Conservation (phyloP, 148 eudicot genomes). For the Heliosperma pusillum region DNA sequence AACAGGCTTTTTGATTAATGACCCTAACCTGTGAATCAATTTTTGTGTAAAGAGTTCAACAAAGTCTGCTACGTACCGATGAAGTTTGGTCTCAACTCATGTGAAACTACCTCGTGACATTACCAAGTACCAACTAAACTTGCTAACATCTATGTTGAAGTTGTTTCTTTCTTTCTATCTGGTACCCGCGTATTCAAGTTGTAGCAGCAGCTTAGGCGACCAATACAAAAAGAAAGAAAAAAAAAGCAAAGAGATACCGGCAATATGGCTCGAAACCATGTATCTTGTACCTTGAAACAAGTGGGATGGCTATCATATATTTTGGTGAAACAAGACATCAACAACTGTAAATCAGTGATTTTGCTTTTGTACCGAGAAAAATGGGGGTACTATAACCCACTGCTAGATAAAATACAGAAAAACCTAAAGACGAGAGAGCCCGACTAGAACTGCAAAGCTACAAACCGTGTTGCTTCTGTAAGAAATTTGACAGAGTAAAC, state of each 20-base stretch:
- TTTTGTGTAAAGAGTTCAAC: too few relatives aligned
- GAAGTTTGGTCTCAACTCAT: too few relatives aligned
- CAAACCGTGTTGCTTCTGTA: conserved; percentile 18
- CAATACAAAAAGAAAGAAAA: neutral
- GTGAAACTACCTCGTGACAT: too few relatives aligned
- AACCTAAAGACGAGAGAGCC: conserved; percentile 29
- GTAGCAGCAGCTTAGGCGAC: too few relatives aligned
- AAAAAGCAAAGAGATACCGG: neutral
- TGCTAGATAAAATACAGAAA: conserved; percentile 23
- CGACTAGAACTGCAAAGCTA: conserved; percentile 21
- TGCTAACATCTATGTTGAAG: neutral
- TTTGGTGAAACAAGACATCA: conserved; percentile 23
- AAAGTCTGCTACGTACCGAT: too few relatives aligned
- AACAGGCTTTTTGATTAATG: too few relatives aligned
- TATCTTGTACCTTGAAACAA: conserved; percentile 17
- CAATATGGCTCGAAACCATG: neutral
- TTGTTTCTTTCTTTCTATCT: too few relatives aligned
- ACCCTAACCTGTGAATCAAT: too few relatives aligned
- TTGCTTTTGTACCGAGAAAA: conserved; percentile 36
- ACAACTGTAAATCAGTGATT: conserved; percentile 23
- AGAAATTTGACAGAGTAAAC: conserved; percentile 10
- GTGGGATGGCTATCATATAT: conserved; percentile 27
- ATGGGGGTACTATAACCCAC: conserved; percentile 28
- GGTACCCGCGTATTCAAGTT: too few relatives aligned
- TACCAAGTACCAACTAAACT: neutral